Base-by-base conservation (phyloP, 345 rosid species). In the Arabis alpina region DNA sequence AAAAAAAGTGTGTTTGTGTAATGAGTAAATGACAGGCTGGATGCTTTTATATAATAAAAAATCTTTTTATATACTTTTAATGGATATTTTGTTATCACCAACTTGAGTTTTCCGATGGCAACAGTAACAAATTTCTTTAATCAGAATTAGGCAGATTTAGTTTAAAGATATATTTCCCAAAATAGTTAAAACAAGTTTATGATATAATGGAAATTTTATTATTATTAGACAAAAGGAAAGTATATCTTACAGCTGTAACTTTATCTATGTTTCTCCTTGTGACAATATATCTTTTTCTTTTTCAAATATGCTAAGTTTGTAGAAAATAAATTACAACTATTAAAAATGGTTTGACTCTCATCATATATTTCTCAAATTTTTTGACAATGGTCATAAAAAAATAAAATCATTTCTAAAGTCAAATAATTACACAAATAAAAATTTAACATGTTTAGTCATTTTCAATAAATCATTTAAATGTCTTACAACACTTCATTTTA, bases 141-240 rank as follows among this genome's bases (percentile, higher is more conserved):
- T 36, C 8, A 36, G 7, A 36, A 36, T 8, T 36, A 58, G 30
- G 10, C 10, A 39, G 6, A 13, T 57, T 19, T 57, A 5, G 13
- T 56, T 6, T 37, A 36, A 8, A 14, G 9, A 9, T 8, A 15
- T 55, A 32, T 32, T 32, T 54, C 7, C 13, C 14, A 24, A 14
- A 51, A 24, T 14, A 19, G 1, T 9, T 9, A 48, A 12, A 19
- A n/a, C 7, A 6, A 1, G 0, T 34, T 55, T 36, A 10, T 47
- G 32, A 57, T 58, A 58, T 23, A 58, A 39, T 58, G 10, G 6
- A 58, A 19, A 59, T 41, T 24, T 19, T 59, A 59, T 42, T 42
- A 43, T 9, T 50, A 43, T 43, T 61, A 2, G 52, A 8, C 23
- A 42, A 19, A 8, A 49, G n/a, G 24, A 50, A 16, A 49, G 25